These are phyloP conservation scores for Aspergillus tubingensis DNA, from an alignment of 2,329 filamentous ascomycete species.

Conservation along the genomic window DNA sequence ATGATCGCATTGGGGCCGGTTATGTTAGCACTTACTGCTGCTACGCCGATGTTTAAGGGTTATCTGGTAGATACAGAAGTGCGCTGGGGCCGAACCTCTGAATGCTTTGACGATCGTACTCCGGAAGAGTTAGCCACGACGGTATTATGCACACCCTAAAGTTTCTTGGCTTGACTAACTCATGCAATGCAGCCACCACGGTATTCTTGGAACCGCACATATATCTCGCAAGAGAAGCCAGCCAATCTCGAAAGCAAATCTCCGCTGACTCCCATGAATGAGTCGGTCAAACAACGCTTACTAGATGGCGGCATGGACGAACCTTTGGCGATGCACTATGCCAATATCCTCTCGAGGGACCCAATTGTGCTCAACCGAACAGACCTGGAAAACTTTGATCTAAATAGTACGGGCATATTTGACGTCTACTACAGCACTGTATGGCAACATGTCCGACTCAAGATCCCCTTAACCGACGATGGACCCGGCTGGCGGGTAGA, in stretches of 20 bases:
- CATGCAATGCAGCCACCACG: not conserved
- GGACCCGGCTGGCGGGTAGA: constrained; percentile 92
- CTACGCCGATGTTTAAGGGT: constrained; percentile 22
- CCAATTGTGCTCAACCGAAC: constrained; percentile 16
- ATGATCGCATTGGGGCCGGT: constrained; percentile 19
- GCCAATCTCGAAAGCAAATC: not conserved
- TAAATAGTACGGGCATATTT: constrained; percentile 16
- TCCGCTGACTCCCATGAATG: not conserved
- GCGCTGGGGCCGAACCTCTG: constrained; percentile 19
- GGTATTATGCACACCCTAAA: not conserved
- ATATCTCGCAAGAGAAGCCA: constrained; percentile 73
- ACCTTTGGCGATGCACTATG: constrained; percentile 20
- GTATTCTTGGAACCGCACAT: constrained; percentile 54
- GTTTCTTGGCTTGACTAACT: not conserved
- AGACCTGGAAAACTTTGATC: constrained; percentile 14
- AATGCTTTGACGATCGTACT: constrained; percentile 19
- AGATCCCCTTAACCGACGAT: constrained; percentile 64
- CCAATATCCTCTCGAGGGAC: constrained; percentile 15
- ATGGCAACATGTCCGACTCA: constrained; percentile 23
- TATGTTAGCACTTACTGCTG: constrained; percentile 24
- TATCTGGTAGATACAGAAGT: constrained; percentile 22
- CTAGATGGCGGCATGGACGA: constrained; percentile 25
- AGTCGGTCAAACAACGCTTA: constrained; percentile 11
- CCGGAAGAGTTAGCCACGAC: constrained; percentile 1
- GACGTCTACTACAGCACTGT: constrained; percentile 19